Evolutionary conservation across 2,329 filamentous ascomycete species (phyloP).

Genomic region (Trichoderma gracile): DNA sequence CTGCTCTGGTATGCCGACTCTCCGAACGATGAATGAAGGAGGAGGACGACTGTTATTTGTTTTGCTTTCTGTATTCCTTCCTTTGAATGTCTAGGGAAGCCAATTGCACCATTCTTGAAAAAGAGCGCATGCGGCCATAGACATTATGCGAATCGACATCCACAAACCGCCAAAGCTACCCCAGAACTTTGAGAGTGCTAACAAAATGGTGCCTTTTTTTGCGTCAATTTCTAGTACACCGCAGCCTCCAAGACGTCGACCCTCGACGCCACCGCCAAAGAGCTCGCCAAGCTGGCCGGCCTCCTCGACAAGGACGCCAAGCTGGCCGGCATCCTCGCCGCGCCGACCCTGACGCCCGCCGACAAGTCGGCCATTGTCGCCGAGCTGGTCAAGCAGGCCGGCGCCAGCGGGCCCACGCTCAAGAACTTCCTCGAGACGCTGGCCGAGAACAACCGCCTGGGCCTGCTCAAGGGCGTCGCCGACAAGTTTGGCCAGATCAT

Average conservation of each 20-base stretch:
- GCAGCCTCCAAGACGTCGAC: constrained; percentile 84
- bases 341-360: constrained; percentile 72
- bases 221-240: constrained; percentile 72
- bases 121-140: not conserved
- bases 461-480: constrained; percentile 75
- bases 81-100: not conserved
- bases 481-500: constrained; percentile 88
- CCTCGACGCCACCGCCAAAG: constrained; percentile 83
- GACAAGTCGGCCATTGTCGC: constrained; percentile 87
- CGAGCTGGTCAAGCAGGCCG: constrained; percentile 84
- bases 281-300: constrained; percentile 68
- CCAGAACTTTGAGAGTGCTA: too few relatives aligned
- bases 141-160: too few relatives aligned
- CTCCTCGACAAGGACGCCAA: constrained; percentile 82
- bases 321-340: constrained; percentile 71
- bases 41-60: not conserved
- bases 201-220: constrained; percentile 32
- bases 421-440: constrained; percentile 92
- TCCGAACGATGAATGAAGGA: constrained; percentile 2
- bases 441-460: constrained; percentile 94
- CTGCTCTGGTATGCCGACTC: constrained; percentile 78
- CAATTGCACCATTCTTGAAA: constrained; percentile 10
- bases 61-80: too few relatives aligned
- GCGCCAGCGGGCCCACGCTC: constrained; percentile 74
- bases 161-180: too few relatives aligned